Base-by-base conservation (phyloP, 2,329 filamentous ascomycete genomes). In the Dendryphion nanum region DNA sequence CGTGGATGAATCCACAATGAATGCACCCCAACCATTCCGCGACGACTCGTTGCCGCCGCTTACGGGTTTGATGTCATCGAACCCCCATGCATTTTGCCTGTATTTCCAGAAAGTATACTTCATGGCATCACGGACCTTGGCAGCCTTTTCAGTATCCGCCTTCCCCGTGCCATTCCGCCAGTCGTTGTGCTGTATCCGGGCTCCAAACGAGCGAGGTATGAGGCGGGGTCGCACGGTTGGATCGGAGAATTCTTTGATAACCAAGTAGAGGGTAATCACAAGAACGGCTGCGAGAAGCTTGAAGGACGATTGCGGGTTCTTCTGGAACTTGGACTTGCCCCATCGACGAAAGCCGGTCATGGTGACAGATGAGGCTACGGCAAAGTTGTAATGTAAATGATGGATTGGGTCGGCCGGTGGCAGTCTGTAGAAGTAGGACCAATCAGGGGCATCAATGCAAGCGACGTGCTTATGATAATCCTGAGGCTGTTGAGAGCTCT, bases 21-120 rank as follows among this genome's bases (percentile, higher is more conserved):
- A 68, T 5, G 63, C 67, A 6, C 67, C 67, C 67, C 67, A 70
- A 13, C 67, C 67, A 46, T 69, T 68, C 23, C 64, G 53, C 5
- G 53, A 64, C 30, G 56, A 61, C 16, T 49, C 54, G 28, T 52
- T 55, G 3, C 52, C 56, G 6, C 67, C 67, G 16, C 60, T 59
- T 6, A 70, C 63, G 18, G 67, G 67, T 33, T 55, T 33, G 14
- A 70, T 61, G 17, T 66, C 66, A 42, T 70, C 67, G 30, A 49
- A 53, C 5, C 67, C 67, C 67, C 67, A 70, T 4, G 66, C 65
- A 34, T 58, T 50, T 44, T 64, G 49, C 34, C 52, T 52, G 42
- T 70, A 70, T 37, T 60, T 64, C 50, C 54, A 56, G 32, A 67
- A 70, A 3, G 64, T 67, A 44, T 66, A 56, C 37, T 57, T 60